A percentile compares a stretch with the other conserved stretches of the same genome.
These are phyloP conservation scores for Pseudognaphalium luteoalbum DNA, from an alignment of 129 eudicot species.

Conservation along the genomic window DNA sequence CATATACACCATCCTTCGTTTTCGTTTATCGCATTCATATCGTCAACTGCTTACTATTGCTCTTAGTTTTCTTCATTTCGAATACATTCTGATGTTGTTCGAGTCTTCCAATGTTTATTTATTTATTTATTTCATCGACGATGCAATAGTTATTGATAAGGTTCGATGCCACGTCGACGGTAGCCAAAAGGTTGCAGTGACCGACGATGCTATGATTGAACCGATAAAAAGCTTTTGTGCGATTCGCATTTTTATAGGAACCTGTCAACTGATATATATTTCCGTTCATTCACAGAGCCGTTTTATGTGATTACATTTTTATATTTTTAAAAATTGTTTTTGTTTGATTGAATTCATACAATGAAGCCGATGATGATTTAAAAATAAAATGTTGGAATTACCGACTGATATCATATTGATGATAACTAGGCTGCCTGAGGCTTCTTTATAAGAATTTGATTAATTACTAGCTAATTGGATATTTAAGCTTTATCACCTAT, in stretches of 20 bases:
- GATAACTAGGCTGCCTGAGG: constrained; percentile 69
- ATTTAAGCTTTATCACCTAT: too few species aligned
- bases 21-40: not conserved
- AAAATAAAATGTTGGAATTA: constrained; percentile 57
- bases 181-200: constrained; percentile 52
- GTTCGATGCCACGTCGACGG: constrained; percentile 82
- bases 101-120: too few species aligned
- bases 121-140: not conserved
- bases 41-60: not conserved
- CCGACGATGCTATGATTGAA: constrained; percentile 69
- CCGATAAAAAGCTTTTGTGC: constrained; percentile 37
- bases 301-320: constrained; percentile 60
- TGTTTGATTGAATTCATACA: not conserved
- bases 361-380: constrained; percentile 54
- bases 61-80: not conserved
- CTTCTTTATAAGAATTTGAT: constrained; percentile 20
- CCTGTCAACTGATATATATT: constrained; percentile 48
- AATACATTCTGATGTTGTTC: not conserved
- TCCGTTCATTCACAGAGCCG: constrained; percentile 72
- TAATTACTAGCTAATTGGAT: too few species aligned
- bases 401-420: constrained; percentile 60
- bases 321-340: not conserved
- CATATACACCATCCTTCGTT: not conserved
- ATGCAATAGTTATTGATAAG: not conserved
- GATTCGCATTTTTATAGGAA: constrained; percentile 72